Evolutionary conservation across 1,284 basidiomycete genomes (phyloP).

Genomic region (Ceratobasidium sp.): DNA sequence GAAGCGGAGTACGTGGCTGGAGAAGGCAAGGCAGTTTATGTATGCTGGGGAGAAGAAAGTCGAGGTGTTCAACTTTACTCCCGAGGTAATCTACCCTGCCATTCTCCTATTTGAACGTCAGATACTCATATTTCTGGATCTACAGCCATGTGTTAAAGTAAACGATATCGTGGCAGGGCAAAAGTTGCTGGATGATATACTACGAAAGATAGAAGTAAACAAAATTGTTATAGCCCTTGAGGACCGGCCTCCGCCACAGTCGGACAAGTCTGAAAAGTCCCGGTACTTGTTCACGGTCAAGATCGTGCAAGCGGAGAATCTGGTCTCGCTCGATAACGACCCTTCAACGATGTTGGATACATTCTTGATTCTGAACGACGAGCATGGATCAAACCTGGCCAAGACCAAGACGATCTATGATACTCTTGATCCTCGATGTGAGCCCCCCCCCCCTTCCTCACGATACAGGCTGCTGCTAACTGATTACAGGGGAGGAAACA

Average conservation of each 20-base stretch:
- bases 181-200: constrained; percentile 92
- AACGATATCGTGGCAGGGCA: constrained; percentile 98
- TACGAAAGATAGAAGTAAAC: constrained; percentile 92
- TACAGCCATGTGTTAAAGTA: constrained; percentile 92
- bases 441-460: constrained; percentile 56
- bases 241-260: constrained; percentile 73
- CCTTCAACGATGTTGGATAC: constrained; percentile 84
- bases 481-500: constrained; percentile 87
- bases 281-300: constrained; percentile 95
- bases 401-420: constrained; percentile 98
- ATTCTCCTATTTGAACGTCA: background rate
- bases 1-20: constrained; percentile 91
- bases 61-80: constrained; percentile 93
- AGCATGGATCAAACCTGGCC: constrained; percentile 88
- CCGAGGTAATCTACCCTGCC: constrained; percentile 58
- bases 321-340: constrained; percentile 79
- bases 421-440: constrained; percentile 88
- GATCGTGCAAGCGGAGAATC: constrained; percentile 88
- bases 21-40: constrained; percentile 87
- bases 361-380: constrained; percentile 95
- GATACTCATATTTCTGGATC: background rate
- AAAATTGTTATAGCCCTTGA: constrained; percentile 79
- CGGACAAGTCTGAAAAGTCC: constrained; percentile 73
- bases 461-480: constrained; percentile 13
- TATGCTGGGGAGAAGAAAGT: constrained; percentile 88